Evolutionary conservation across 2,329 filamentous ascomycete species (phyloP), one percentile per base, ranked within the genome.

Genomic region (Paecilomyces sp.): DNA sequence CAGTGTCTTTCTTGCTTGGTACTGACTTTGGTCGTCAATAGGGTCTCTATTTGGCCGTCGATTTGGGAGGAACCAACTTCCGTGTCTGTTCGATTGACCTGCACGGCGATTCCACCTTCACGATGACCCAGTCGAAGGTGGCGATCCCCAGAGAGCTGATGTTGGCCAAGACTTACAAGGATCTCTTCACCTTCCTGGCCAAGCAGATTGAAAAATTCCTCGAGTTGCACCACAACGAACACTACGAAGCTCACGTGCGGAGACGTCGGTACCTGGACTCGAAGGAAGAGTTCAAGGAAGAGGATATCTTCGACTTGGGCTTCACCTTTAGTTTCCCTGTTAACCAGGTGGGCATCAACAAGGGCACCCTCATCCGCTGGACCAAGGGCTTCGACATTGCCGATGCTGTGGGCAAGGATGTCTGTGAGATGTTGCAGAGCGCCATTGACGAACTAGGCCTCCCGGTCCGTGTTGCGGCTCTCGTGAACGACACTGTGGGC

Each of bases 241-340:
- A 92, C 72, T 97, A 96, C 69, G 83, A 88, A 68, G 82, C 85
- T 62, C 83, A 91, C 73, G 73, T 87, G 61, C 82, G 83, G 66
- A 85, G 88, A 62, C 85, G 88, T 62, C 78, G 84, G 63, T 87
- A 86, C 2, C 76, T 80, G 55, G 85, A 82, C 72, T 81, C 82
- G 28, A 80, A 81, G 22, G 79, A 83, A 56, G 85, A 84, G 30
- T 86, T 81, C 70, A 80, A 80, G 58, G 86, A 91, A 63, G 86
- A 93, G 72, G 83, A 93, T 61, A 85, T 94, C 62, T 96, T 97
- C 79, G 90, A 92, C 68, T 82, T 99, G 51, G 94, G 94, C n/a
- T 99, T 99, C 78, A 99, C 94, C 57, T 99, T 99, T 78, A 96
- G 90, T 73, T 99, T 97, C 79, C 94, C 94, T 2, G 92, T 97